Conservation (phyloP, 2,329 filamentous ascomycete genomes). For the Fusarium citri region DNA sequence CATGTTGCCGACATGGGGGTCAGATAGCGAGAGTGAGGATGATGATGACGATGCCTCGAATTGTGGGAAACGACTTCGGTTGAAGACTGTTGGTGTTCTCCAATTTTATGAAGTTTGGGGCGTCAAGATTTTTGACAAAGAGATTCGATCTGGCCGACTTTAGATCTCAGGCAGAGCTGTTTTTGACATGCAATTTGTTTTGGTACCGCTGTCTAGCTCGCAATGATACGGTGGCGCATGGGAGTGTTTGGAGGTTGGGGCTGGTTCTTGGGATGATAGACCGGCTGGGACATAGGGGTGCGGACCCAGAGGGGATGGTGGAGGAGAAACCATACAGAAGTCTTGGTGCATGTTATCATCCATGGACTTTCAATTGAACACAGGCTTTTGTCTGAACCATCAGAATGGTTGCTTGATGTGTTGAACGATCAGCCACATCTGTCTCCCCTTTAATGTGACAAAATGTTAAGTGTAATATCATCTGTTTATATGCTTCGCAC, state of each 20-base stretch:
- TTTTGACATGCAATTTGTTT: constrained; percentile 3
- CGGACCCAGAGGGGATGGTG: not conserved
- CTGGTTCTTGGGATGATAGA: constrained; percentile 7
- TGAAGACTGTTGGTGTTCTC: constrained; percentile 52
- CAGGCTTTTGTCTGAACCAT: not conserved
- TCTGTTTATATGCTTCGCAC: not conserved
- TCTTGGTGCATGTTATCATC: constrained; percentile 12
- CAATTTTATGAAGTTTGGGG: constrained; percentile 58
- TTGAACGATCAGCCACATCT: not conserved
- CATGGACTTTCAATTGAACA: not conserved
- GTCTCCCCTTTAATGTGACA: not conserved
- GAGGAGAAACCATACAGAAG: constrained; percentile 2
- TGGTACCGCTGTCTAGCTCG: not conserved
- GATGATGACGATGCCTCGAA: constrained; percentile 48
- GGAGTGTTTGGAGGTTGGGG: constrained; percentile 1
- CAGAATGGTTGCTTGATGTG: not conserved
- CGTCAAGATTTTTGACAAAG: constrained; percentile 69
- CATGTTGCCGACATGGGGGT: constrained; percentile 47
- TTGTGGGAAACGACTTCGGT: constrained; percentile 50
- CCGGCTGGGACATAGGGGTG: constrained; percentile 3
- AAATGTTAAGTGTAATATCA: not conserved
- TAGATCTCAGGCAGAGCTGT: constrained; percentile 19
- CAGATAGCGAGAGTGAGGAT: constrained; percentile 52
- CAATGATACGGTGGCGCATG: constrained; percentile 22
- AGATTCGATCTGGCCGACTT: constrained; percentile 57